Evolutionary conservation across 345 rosid genomes (phyloP), one percentile per base, ranked within the genome.

Genomic region (Eucalyptus decipiens): DNA sequence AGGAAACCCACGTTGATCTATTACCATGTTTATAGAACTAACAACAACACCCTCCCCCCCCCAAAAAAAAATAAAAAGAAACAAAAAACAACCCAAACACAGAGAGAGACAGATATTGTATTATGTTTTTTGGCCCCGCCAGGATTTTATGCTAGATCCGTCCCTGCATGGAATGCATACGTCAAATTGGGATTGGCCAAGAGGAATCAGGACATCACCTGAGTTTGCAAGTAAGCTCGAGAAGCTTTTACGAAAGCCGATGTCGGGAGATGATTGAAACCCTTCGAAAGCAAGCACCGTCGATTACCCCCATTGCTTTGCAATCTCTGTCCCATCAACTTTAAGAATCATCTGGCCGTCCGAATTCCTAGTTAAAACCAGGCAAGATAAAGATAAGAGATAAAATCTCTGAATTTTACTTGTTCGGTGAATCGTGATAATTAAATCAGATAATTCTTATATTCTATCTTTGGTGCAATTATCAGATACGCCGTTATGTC

Each of bases 21-120:
- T 6, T 40, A 76, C 8, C 83, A 19, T 76, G 43, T 76, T 37
- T 19, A 42, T 76, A 37, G 45, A 72, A 37, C 28, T 37, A n/a
- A n/a, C n/a, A n/a, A 21, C 21, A 7, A 18, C 21, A 3, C 1
- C 19, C 52, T 17, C 6, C 17, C 5, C 0, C 17, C 18, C 51
- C 51, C 16, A 15, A 15, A 5, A 5, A 2, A 49, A 14, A 49
- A 16, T 15, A 51, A 51, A 51, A 51, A 1, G 23, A 18, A 51
- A 51, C 23, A 1, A 51, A 18, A 51, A 51, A 18, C 23, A 51
- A 51, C 10, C 5, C 56, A 52, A 52, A 19, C 58, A 52, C 58
- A 52, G 24, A 52, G 5, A 52, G 24, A 19, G 42, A 37, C 83
- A 11, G 16, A 37, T 76, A 11, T 72, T 19, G 8, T 72, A 21